A percentile compares a stretch with the other conserved stretches of the same genome.
These are phyloP conservation scores for Pythium grandisporangium DNA, from an alignment of 352 stramenopile species.

Conservation along the genomic window DNA sequence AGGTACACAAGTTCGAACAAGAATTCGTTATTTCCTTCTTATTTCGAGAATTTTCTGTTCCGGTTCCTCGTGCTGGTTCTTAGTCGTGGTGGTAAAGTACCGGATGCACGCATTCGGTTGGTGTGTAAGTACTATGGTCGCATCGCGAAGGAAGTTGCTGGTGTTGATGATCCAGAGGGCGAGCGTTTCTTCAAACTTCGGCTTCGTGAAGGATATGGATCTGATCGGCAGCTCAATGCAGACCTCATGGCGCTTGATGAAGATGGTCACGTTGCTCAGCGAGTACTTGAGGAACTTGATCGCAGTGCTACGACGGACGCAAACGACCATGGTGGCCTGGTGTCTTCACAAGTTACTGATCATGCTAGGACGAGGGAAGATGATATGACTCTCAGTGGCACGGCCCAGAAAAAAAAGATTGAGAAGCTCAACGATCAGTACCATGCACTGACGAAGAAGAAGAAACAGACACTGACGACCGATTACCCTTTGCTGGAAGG, in stretches of 20 bases:
- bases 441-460: slow-evolving; percentile 68
- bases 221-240: slow-evolving; percentile 39
- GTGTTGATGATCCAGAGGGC: slow-evolving; percentile 86
- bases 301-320: slow-evolving; percentile 6
- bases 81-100: slow-evolving; percentile 69
- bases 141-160: slow-evolving; percentile 87
- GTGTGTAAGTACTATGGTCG: slow-evolving; percentile 90
- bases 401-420: slow-evolving; percentile 78
- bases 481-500: slow-evolving; percentile 23
- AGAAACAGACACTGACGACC: slow-evolving; percentile 57
- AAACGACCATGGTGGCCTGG: neutral
- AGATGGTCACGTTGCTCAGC: slow-evolving; percentile 55
- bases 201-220: slow-evolving; percentile 78
- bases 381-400: slow-evolving; percentile 68
- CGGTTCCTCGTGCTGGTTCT: slow-evolving; percentile 84
- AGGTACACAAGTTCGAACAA: slow-evolving; percentile 56
- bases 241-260: slow-evolving; percentile 32
- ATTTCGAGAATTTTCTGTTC: slow-evolving; percentile 87
- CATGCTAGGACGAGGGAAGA: slow-evolving; percentile 37
- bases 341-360: too few relatives aligned
- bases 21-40: slow-evolving; percentile 58
- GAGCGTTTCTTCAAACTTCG: slow-evolving; percentile 85
- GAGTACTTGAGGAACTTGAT: slow-evolving; percentile 58
- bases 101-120: slow-evolving; percentile 90
- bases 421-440: slow-evolving; percentile 77